Evolutionary conservation across 2,329 filamentous ascomycete genomes (phyloP).

Genomic region (Bipolaris gigantea): DNA sequence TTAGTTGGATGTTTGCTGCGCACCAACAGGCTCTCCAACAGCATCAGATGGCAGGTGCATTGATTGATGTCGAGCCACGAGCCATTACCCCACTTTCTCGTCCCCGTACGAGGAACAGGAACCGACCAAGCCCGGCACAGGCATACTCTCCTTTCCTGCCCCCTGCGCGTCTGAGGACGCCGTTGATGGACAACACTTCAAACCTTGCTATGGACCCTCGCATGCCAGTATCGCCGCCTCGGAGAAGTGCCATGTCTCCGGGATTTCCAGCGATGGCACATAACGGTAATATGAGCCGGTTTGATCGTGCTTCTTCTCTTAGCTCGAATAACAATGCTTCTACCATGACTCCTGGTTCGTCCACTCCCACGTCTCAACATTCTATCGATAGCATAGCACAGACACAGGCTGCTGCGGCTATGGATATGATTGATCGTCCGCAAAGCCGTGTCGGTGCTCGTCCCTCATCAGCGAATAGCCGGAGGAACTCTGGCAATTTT

Average conservation of each 20-base stretch:
- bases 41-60: constrained; percentile 33
- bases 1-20: constrained; percentile 48
- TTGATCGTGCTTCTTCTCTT: constrained; percentile 33
- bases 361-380: constrained; percentile 31
- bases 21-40: constrained; percentile 45
- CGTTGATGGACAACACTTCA: constrained; percentile 37
- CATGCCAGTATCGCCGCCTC: constrained; percentile 36
- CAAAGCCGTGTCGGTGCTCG: constrained; percentile 41
- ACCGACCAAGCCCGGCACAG: constrained; percentile 42
- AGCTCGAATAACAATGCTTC: constrained; percentile 36
- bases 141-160: constrained; percentile 42
- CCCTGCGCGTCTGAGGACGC: constrained; percentile 40
- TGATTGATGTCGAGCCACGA: constrained; percentile 43
- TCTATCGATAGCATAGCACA: constrained; percentile 35
- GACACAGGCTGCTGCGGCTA: constrained; percentile 29
- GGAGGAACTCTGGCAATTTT: constrained; percentile 40
- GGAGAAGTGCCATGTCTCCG: constrained; percentile 29
- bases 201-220: constrained; percentile 27
- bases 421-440: constrained; percentile 44
- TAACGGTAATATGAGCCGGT: constrained; percentile 17
- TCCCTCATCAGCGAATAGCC: constrained; percentile 41
- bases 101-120: constrained; percentile 45
- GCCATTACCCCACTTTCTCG: constrained; percentile 45
- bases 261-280: constrained; percentile 20
- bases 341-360: constrained; percentile 34